Conservation (phyloP, 257 asterid genomes). For the Solanum bulbocastanum region DNA sequence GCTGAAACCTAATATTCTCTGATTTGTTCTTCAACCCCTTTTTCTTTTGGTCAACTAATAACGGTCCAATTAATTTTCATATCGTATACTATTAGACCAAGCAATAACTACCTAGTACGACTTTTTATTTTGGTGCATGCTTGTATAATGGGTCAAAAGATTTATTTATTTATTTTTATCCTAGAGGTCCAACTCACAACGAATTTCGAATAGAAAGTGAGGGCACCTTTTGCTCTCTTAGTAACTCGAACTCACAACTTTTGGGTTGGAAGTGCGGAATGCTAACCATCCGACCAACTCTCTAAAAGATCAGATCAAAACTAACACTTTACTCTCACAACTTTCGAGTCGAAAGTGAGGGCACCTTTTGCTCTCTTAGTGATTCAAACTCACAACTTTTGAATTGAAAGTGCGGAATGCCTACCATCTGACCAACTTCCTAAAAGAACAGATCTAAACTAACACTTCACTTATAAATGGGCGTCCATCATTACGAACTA, state of each 20-base stretch:
- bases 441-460: too few species aligned
- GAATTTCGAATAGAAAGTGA: background rate
- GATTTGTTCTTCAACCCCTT: background rate
- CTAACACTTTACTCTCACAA: background rate
- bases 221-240: background rate
- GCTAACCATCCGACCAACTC: background rate
- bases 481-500: background rate
- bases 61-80: background rate
- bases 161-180: background rate
- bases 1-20: background rate
- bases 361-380: background rate
- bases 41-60: background rate
- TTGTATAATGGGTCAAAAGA: background rate
- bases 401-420: fast-evolving
- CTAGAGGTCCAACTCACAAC: background rate
- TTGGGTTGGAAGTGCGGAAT: fast-evolving
- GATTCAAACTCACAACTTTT: too few species aligned
- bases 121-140: background rate
- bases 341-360: background rate
- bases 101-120: background rate
- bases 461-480: background rate
- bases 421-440: too few species aligned
- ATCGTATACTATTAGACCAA: background rate
- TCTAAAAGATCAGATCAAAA: background rate
- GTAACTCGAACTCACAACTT: too few species aligned